Base-by-base conservation (phyloP, 1,284 basidiomycete genomes). In the Cystobasidium sp. region DNA sequence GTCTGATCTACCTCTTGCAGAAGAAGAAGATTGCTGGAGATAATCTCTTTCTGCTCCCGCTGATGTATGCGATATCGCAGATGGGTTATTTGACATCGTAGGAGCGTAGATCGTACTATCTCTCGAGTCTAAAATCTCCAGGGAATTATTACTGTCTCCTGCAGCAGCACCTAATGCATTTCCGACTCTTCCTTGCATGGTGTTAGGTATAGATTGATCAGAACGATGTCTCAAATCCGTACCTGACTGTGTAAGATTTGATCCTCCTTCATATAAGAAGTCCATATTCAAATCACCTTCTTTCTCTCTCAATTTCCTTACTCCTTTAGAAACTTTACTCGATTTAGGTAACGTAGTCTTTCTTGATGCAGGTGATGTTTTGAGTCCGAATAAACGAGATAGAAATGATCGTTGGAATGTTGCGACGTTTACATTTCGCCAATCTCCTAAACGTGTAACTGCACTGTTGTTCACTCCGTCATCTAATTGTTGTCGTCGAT, bases 391-490 rank as follows among this genome's bases (percentile, higher is more conserved):
- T 18, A 93, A 76, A 77, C 87, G 89, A 83, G 94, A 88, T 75
- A 90, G 85, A 87, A 88, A 92, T 0, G 86, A 84, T 16, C 94
- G 88, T 0, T 90, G 86, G 81, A 96, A 93, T 6, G 83, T 84
- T 0, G 91, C 91, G 79, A 91, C 90, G 81, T 98, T 97, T 59
- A 94, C 88, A 81, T 98, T 98, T 74, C 86, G 87, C 92, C 93
- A 96, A 76, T 90, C 88, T 8, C 89, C 90, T 10, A 98, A 88
- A 77, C 91, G 90, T 0, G 93, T 95, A 16, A 90, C 89, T 9
- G 93, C 91, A 0, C 91, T 93, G 68, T 89, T 94, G 84, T 96
- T 96, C 78, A 96, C 93, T 80, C 94, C 88, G 78, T 97, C 92
- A 81, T 98, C 95, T 58, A 96, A 86, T 4, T 84, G 81, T 5